phyloP scores from a whole-genome alignment of 2,329 filamentous ascomycete species.

The Aureobasidium mangrovei region DNA sequence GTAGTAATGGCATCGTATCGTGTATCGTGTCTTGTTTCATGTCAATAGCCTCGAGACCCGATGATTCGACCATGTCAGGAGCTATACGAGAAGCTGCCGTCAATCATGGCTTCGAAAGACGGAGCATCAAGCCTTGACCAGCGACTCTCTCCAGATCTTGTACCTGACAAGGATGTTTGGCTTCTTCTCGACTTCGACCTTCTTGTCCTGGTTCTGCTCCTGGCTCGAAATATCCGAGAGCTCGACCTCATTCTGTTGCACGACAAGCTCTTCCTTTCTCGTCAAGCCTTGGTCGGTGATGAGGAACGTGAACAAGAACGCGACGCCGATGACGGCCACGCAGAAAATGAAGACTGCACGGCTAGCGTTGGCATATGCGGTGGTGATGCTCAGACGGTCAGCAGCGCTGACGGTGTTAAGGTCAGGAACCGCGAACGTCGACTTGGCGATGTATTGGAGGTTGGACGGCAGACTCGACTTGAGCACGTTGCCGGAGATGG shows the following conservation, averaged over 20 bases:
- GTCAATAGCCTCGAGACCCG: too few species aligned
- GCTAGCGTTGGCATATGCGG: constrained; percentile 47
- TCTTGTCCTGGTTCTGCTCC: neutral
- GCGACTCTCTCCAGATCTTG: neutral
- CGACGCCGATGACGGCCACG: constrained; percentile 43
- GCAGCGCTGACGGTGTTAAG: constrained; percentile 25
- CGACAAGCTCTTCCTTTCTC: constrained; percentile 17
- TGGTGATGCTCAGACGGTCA: constrained; percentile 35
- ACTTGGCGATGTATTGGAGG: constrained; percentile 32
- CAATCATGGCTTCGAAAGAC: too few species aligned
- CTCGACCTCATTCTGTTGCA: neutral
- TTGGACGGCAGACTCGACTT: constrained; percentile 31
- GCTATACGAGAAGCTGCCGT: too few species aligned
- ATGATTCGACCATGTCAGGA: too few species aligned
- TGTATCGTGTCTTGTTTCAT: too few species aligned
- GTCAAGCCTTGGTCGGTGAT: constrained; percentile 33
- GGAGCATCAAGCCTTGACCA: neutral
- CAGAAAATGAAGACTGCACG: constrained; percentile 49
- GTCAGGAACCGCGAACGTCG: constrained; percentile 31
- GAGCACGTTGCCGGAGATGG: constrained; percentile 28
- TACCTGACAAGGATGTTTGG: neutral
- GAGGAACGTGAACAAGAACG: constrained; percentile 40
- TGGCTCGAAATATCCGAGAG: neutral
- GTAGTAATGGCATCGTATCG: too few species aligned
- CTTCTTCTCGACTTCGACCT: neutral